A percentile compares a stretch with the other conserved stretches of the same genome.
Evolutionary conservation across 2,329 filamentous ascomycete genomes (phyloP).

Genomic region (Dactylonectria estremocensis): DNA sequence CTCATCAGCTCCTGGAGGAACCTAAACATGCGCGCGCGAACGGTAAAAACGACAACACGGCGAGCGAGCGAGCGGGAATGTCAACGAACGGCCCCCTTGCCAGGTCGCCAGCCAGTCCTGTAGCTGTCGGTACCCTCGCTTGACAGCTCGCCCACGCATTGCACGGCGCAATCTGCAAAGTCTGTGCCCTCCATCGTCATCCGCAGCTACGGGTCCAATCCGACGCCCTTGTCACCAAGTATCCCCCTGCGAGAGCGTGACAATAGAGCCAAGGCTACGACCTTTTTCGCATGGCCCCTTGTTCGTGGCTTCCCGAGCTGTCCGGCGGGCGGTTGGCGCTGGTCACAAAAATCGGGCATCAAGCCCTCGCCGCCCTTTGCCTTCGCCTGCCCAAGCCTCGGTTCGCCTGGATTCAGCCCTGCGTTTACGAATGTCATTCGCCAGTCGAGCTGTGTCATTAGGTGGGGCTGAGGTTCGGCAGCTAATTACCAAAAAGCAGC

Average conservation of each 20-base stretch:
- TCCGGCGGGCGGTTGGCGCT: slow-evolving; percentile 36
- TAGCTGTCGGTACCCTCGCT: background rate
- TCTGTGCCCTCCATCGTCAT: slow-evolving; percentile 28
- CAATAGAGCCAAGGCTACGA: slow-evolving; percentile 24
- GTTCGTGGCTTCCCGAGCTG: slow-evolving; percentile 42
- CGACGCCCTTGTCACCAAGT: slow-evolving; percentile 13
- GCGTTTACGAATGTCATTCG: background rate
- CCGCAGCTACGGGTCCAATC: slow-evolving; percentile 26
- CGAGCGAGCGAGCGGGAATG: background rate
- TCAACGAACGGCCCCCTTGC: background rate
- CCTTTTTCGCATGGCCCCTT: slow-evolving; percentile 12
- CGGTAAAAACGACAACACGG: background rate
- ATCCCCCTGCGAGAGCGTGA: slow-evolving; percentile 14
- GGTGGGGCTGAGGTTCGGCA: background rate
- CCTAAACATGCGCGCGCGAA: background rate
- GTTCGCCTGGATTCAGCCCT: background rate
- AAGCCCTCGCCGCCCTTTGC: slow-evolving; percentile 1
- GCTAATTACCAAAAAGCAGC: slow-evolving; percentile 1
- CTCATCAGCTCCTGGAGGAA: background rate
- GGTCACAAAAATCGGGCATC: slow-evolving; percentile 2
- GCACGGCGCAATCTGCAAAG: slow-evolving; percentile 14
- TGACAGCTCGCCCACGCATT: slow-evolving; percentile 16
- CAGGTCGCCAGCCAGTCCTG: slow-evolving; percentile 8
- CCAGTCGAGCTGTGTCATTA: background rate
- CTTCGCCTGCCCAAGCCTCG: slow-evolving; percentile 2